Percentiles rank a stretch among this genome's conserved stretches.
Evolutionary conservation across 345 rosid species (phyloP).

Genomic region (Dipteronia dyeriana): DNA sequence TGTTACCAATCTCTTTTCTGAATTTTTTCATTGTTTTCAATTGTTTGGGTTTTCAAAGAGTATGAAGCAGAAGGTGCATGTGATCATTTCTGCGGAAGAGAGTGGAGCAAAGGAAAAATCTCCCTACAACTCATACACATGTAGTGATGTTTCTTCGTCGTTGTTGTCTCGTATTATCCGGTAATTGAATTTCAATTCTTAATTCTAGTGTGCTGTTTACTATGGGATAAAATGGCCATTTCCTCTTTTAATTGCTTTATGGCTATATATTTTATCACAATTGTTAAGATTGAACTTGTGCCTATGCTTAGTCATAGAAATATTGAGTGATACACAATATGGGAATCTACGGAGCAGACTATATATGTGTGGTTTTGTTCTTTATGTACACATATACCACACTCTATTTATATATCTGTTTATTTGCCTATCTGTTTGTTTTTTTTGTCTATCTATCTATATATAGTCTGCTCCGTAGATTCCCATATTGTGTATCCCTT

Average conservation of each 20-base stretch:
- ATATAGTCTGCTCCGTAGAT: not conserved
- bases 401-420: not conserved
- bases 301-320: not conserved
- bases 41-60: constrained; percentile 45
- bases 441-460: not conserved
- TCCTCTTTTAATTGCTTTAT: not conserved
- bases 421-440: not conserved
- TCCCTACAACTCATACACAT: constrained; percentile 69
- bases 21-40: constrained; percentile 1
- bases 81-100: constrained; percentile 83
- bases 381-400: not conserved
- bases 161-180: constrained; percentile 70
- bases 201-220: not conserved
- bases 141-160: constrained; percentile 68
- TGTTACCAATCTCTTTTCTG: not conserved
- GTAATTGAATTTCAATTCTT: constrained; percentile 40
- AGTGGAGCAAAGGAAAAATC: constrained; percentile 84
- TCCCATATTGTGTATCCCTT: not conserved
- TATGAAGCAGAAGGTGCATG: constrained; percentile 60
- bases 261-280: not conserved
- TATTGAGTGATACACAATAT: not conserved
- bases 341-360: too few species aligned
- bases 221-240: not conserved
- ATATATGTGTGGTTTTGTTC: constrained; percentile 8
- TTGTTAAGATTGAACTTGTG: not conserved